phyloP scores from a whole-genome alignment of 179 eudicot genomes.

The Silene coronaria region DNA sequence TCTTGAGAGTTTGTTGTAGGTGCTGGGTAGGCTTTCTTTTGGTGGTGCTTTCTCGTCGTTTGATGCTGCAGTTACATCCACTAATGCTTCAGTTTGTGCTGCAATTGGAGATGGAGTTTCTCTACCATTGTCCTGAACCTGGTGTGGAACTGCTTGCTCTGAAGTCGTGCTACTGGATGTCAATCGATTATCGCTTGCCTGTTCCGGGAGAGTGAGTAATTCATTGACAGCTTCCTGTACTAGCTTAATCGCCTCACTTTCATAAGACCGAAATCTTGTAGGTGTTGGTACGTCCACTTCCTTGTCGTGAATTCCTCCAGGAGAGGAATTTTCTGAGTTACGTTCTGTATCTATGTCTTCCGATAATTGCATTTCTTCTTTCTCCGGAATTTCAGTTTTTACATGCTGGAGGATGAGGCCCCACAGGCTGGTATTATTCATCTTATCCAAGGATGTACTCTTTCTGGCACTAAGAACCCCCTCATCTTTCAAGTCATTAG shows the following conservation, averaged over 20 bases:
- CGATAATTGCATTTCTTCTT: conserved; percentile 34
- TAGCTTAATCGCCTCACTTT: conserved; percentile 56
- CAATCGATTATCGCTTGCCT: conserved; percentile 44
- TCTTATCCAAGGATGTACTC: conserved; percentile 29
- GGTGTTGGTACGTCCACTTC: conserved; percentile 25
- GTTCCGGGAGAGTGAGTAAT: conserved; percentile 52
- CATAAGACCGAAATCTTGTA: conserved; percentile 31
- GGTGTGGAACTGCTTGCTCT: conserved; percentile 22
- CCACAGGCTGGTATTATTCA: conserved; percentile 54
- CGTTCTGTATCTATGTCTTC: conserved; percentile 4
- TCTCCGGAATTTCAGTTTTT: conserved; percentile 41
- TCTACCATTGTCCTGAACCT: conserved; percentile 8
- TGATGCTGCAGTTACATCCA: conserved; percentile 1
- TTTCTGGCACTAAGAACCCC: conserved; percentile 8
- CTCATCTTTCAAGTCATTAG: conserved; percentile 17
- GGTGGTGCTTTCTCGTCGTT: conserved; percentile 20
- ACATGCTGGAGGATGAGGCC: conserved; percentile 63
- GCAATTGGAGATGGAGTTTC: not conserved
- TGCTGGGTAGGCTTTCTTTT: conserved; percentile 27
- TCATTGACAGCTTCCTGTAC: conserved; percentile 65
- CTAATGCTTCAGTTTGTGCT: conserved; percentile 9
- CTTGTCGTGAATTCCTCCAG: conserved; percentile 13
- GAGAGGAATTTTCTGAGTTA: conserved; percentile 11
- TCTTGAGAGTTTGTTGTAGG: conserved; percentile 54
- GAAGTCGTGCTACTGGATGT: conserved; percentile 29